Base-by-base conservation (phyloP, 108 stramenopile genomes). In the Nannochloropsis salina region DNA sequence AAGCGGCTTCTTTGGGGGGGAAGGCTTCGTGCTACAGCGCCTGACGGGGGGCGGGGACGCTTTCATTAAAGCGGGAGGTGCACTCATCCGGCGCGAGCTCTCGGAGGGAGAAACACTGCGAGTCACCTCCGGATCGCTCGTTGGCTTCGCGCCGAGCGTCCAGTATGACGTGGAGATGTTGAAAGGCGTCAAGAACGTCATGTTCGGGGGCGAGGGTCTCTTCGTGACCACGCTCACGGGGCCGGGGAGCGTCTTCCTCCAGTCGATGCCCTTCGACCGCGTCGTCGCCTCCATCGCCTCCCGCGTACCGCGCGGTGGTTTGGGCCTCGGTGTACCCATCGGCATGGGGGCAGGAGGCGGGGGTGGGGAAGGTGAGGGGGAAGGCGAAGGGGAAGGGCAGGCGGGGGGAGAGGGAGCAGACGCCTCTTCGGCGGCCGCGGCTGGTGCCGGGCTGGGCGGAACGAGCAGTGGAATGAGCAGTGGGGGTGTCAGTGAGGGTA, bases 141-240 rank as follows among this genome's bases (percentile, higher is more conserved):
- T 95, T 15, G 93, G 92, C 9, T 94, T 96, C 89, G 89, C 94
- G 45, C 81, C 93, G 1, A 86, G 93, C 18, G 91, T 95, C 15
- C 89, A 93, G 42, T 95, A 94, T 89, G 94, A 94, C 86, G 93
- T 96, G 83, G 90, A 94, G 92, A 93, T 91, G 88, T 89, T 95
- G 85, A 88, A 92, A 9, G 95, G 95, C 9, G 91, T 96, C 81
- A 94, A 94, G 86, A 96, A 96, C 89, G 95, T 90, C 42, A 86
- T 96, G 90, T 96, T 96, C 91, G 95, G 95, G 44, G 95, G 95
- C 6, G 95, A 95, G 86, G 95, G 95, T 9, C 80, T 96, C 21
- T 96, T 96, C 89, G 84, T 96, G 12, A 94, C 95, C 20, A 93
- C 94, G 40, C 90, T 96, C 45, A 92, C 85, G 22, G 95, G 95